Conservation (phyloP, 2,329 filamentous ascomycete species). For the Knoxdaviesia capensis region DNA sequence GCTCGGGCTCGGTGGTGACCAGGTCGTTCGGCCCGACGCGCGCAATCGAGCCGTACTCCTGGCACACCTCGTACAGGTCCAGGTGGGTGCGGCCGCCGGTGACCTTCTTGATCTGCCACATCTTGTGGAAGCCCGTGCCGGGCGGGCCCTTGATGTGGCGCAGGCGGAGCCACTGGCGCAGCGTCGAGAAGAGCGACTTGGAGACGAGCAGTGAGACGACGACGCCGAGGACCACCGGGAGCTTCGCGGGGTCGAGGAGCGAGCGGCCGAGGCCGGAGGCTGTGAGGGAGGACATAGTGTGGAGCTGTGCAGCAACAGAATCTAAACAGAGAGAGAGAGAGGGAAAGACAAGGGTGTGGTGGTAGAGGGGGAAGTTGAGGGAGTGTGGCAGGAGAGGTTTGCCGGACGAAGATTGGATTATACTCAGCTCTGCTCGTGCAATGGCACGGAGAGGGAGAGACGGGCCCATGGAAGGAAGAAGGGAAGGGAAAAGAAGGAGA, state of each 20-base stretch:
- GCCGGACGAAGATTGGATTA: too few relatives aligned
- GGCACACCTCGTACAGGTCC: slow-evolving; percentile 14
- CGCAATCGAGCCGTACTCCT: slow-evolving; percentile 17
- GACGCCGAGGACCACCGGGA: neutral
- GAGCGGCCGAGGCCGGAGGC: slow-evolving; percentile 2
- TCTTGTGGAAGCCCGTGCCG: slow-evolving; percentile 16
- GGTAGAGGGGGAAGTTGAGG: too few relatives aligned
- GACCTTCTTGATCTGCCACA: slow-evolving; percentile 16
- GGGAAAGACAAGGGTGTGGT: too few relatives aligned
- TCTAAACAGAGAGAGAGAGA: too few relatives aligned
- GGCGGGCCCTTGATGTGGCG: slow-evolving; percentile 19
- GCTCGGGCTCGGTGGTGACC: slow-evolving; percentile 17
- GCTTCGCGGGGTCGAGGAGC: neutral
- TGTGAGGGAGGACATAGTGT: too few relatives aligned
- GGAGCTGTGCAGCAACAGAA: too few relatives aligned
- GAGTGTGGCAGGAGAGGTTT: too few relatives aligned
- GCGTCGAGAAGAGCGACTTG: slow-evolving; percentile 1
- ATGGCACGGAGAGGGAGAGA: too few relatives aligned
- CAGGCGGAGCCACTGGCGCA: slow-evolving; percentile 15
- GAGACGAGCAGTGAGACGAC: neutral
- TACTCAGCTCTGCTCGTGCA: too few relatives aligned
- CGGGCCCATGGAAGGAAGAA: too few relatives aligned
- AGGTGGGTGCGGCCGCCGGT: slow-evolving; percentile 14
- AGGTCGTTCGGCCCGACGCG: slow-evolving; percentile 22
- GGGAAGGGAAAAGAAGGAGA: too few relatives aligned